A percentile compares a stretch with the other conserved stretches of the same genome.
Evolutionary conservation across 139 green algal genomes (phyloP).

Genomic region (Tetradesmus obliquus): DNA sequence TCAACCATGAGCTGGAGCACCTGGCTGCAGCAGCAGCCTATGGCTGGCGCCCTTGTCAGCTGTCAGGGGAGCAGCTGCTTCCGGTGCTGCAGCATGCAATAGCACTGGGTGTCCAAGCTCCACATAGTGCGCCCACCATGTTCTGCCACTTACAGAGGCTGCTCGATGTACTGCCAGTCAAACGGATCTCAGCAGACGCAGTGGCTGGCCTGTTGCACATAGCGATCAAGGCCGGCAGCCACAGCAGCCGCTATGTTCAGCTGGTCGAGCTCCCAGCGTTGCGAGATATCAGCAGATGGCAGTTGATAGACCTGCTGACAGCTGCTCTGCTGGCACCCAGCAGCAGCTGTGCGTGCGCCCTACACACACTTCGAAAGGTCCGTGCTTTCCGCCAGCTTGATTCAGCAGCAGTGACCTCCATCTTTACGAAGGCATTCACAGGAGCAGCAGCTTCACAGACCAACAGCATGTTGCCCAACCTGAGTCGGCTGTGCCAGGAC

Average conservation of each 20-base stretch:
- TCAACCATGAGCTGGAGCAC: not conserved
- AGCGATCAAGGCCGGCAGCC: not conserved
- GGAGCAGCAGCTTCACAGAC: not conserved
- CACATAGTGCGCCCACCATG: not conserved
- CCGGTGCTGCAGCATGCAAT: not conserved
- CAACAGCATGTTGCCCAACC: not conserved
- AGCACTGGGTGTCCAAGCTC: not conserved
- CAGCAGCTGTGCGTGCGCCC: too few species aligned
- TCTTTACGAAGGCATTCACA: not conserved
- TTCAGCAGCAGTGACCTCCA: not conserved
- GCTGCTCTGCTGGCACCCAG: not conserved
- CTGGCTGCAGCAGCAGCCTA: too few species aligned
- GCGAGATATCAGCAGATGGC: not conserved
- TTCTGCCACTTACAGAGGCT: not conserved
- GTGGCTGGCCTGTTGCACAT: not conserved
- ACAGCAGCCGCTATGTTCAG: not conserved
- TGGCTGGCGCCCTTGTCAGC: not conserved
- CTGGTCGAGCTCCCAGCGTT: not conserved
- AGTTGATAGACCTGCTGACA: not conserved
- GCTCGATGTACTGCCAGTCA: not conserved
- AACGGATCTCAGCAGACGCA: not conserved
- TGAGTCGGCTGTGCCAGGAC: not conserved
- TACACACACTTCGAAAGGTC: not conserved
- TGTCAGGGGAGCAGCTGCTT: not conserved
- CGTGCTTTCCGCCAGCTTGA: too few species aligned